Evolutionary conservation across 768 basidiomycete species (phyloP).

Genomic region (Exsudoporus frostii): DNA sequence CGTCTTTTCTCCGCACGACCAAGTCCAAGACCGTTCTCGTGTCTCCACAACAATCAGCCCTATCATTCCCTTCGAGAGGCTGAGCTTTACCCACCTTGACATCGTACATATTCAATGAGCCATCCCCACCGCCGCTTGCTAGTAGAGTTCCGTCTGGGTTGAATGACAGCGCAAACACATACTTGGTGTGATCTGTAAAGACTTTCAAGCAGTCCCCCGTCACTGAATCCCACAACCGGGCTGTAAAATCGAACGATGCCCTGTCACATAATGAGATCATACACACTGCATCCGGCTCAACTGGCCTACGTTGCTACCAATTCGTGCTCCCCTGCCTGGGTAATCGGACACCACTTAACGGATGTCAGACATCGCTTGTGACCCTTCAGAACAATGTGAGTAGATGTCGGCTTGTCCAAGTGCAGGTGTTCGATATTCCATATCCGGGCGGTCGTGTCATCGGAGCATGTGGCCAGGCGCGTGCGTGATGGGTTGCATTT

Average conservation of each 20-base stretch:
- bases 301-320: slow-evolving; percentile 65
- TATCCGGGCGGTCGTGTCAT: slow-evolving; percentile 74
- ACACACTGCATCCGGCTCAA: neutral
- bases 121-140: slow-evolving; percentile 79
- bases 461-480: slow-evolving; percentile 75
- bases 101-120: slow-evolving; percentile 69
- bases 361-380: slow-evolving; percentile 64
- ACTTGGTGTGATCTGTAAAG: slow-evolving; percentile 67
- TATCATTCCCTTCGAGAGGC: neutral
- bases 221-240: slow-evolving; percentile 78
- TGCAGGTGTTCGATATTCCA: slow-evolving; percentile 61
- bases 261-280: slow-evolving; percentile 35
- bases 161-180: slow-evolving; percentile 73
- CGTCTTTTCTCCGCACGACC: slow-evolving; percentile 59
- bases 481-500: slow-evolving; percentile 65
- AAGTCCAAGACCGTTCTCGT: slow-evolving; percentile 55
- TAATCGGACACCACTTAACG: slow-evolving; percentile 66
- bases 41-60: slow-evolving; percentile 30
- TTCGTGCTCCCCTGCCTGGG: slow-evolving; percentile 48
- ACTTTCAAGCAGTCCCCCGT: slow-evolving; percentile 72
- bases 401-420: slow-evolving; percentile 20
- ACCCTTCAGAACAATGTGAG: slow-evolving; percentile 48
- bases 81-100: slow-evolving; percentile 53
- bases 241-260: slow-evolving; percentile 76
- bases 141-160: slow-evolving; percentile 71